Evolutionary conservation across 2,329 filamentous ascomycete species (phyloP), one percentile per base, ranked within the genome.

Genomic region (Microcyclosporella mali): DNA sequence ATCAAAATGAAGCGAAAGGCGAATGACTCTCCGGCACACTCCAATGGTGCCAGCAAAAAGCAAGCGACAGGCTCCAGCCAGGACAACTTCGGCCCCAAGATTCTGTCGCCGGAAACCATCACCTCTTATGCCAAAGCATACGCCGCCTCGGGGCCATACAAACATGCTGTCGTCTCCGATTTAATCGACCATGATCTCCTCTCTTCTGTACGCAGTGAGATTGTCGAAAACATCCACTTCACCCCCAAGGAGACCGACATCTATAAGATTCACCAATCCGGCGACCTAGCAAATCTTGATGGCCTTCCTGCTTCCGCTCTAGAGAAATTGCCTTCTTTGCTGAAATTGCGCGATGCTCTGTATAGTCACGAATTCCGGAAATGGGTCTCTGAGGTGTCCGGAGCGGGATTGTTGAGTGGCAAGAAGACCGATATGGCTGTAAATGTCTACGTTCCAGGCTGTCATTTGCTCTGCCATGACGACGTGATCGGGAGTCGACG

Each of bases 161-260:
- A 90, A 64, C 90, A 98, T 65, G 85, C 85, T 56, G 90, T 98
- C 39, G 95, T 98, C 61, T 75, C 81, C 55, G 72, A 78, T 41
- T 73, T 98, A 33, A 83, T 97, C 63, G 74, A 92, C 66, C 84
- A 90, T 57, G 66, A 73, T 36, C 81, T 98, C 14, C 79, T 98
- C 35, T 89, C 89, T 59, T 75, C 79, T 42, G 92, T 98, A 46
- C 88, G 92, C 62, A 70, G 77, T 59, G 92, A 98, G 70, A 90
- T 97, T 66, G 83, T 84, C 66, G 76, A 84, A 55, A 89, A 95
- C 62, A 85, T 98, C 55, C 82, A 86, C 55, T 98, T 98, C 70
- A 95, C 92, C 10, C 89, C 89, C 57, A 98, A 98, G 67, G 92
- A 98, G 68, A 98, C 92, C 36, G 92, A 98, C 66, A 98, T 98